Percentiles rank a stretch among this genome's conserved stretches.
phyloP scores from a whole-genome alignment of 805 yeast genomes.

The Candida arabinofermentans region DNA sequence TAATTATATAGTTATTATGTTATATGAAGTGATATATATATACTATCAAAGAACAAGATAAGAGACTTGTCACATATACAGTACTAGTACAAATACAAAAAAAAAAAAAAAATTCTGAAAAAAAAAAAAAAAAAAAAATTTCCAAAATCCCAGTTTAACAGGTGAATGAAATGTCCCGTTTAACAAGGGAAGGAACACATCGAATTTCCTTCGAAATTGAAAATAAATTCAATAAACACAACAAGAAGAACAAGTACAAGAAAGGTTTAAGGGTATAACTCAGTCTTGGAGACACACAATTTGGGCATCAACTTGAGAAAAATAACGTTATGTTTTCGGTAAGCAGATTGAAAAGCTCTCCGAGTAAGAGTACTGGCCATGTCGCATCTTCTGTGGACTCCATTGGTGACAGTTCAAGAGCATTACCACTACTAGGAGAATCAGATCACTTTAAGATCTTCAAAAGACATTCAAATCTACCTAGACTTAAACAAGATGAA shows the following conservation, averaged over 20 bases:
- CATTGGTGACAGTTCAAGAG: not conserved
- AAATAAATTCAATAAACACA: too few species aligned
- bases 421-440: constrained; percentile 48
- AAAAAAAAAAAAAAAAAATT: constrained; percentile 8
- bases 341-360: constrained; percentile 12
- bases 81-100: not conserved
- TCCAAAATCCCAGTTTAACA: not conserved
- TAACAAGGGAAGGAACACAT: not conserved
- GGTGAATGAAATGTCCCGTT: constrained; percentile 7
- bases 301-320: too few species aligned
- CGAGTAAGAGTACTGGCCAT: not conserved
- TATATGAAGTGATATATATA: not conserved
- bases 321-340: constrained; percentile 7
- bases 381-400: not conserved
- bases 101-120: not conserved
- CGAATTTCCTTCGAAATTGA: too few species aligned
- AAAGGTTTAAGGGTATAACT: not conserved
- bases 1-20: not conserved
- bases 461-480: constrained; percentile 48
- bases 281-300: too few species aligned
- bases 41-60: not conserved
- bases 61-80: not conserved
- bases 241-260: too few species aligned
- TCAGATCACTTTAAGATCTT: constrained; percentile 56
- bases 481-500: constrained; percentile 36